phyloP scores from a whole-genome alignment of 257 asterid species.

The Verbena officinalis region DNA sequence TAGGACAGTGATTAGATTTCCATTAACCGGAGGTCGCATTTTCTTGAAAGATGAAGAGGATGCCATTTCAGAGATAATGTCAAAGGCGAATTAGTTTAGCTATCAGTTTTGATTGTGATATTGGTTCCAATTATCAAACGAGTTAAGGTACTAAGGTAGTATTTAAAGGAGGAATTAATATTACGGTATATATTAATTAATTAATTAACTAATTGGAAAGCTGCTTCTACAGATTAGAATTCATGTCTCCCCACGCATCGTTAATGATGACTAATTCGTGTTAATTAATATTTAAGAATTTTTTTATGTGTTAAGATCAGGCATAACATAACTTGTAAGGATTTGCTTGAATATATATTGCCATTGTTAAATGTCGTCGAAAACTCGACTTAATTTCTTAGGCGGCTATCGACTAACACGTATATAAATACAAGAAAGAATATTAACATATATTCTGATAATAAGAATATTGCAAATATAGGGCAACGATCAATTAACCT shows the following conservation, averaged over 20 bases:
- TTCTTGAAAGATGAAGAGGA: constrained; percentile 26
- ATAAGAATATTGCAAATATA: too few relatives aligned
- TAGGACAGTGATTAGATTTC: constrained; percentile 49
- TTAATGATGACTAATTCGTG: neutral
- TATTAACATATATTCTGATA: too few relatives aligned
- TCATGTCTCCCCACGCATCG: constrained; percentile 13
- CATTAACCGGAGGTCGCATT: constrained; percentile 40
- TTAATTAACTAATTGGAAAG: neutral
- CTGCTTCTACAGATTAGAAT: neutral
- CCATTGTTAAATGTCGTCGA: too few relatives aligned
- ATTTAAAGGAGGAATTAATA: constrained; percentile 17
- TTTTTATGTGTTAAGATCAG: too few relatives aligned
- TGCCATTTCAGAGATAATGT: constrained; percentile 28
- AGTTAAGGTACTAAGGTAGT: neutral
- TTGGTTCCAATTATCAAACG: neutral
- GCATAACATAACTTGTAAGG: too few relatives aligned
- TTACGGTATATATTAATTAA: neutral
- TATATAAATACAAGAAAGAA: too few relatives aligned
- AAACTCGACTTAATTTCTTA: too few relatives aligned
- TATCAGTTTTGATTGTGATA: neutral
- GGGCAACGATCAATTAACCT: too few relatives aligned
- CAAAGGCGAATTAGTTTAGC: too few relatives aligned
- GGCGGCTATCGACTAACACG: too few relatives aligned
- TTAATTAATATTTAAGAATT: neutral
- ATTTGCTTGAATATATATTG: too few relatives aligned